phyloP scores from a whole-genome alignment of 2,329 filamentous ascomycete species.

The Metarhizium guizhouense region DNA sequence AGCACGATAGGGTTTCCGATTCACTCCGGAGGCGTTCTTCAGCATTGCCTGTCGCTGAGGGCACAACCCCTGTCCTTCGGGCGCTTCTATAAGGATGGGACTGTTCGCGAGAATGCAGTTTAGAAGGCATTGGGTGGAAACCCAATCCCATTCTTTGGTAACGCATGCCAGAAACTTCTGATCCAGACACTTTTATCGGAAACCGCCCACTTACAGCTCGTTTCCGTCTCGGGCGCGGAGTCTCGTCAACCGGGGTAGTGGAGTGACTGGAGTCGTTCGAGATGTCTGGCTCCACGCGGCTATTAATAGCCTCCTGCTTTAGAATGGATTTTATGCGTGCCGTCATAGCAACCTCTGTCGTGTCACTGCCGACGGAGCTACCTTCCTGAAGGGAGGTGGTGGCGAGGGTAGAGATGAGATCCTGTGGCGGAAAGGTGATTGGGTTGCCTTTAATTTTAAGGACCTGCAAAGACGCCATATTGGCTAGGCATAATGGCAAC shows the following conservation, averaged over 20 bases:
- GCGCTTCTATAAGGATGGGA: slow-evolving; percentile 58
- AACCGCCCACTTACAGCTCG: slow-evolving; percentile 57
- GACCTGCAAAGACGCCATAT: slow-evolving; percentile 83
- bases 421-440: slow-evolving; percentile 67
- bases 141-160: slow-evolving; percentile 54
- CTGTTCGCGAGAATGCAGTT: slow-evolving; percentile 61
- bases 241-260: slow-evolving; percentile 65
- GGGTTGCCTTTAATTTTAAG: slow-evolving; percentile 87
- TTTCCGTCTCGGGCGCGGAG: slow-evolving; percentile 60
- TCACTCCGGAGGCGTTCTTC: slow-evolving; percentile 61
- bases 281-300: slow-evolving; percentile 44
- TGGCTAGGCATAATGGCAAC: slow-evolving; percentile 72
- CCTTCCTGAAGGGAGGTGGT: slow-evolving; percentile 47
- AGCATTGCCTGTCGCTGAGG: slow-evolving; percentile 56
- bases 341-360: slow-evolving; percentile 51
- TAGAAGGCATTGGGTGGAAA: slow-evolving; percentile 66
- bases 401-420: slow-evolving; percentile 52
- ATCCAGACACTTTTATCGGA: slow-evolving; percentile 62
- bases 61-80: slow-evolving; percentile 63
- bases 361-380: slow-evolving; percentile 47
- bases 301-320: slow-evolving; percentile 41
- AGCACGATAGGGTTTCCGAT: slow-evolving; percentile 49
- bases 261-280: slow-evolving; percentile 55
- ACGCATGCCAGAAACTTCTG: slow-evolving; percentile 54
- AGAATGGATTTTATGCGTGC: slow-evolving; percentile 54